These are phyloP conservation scores for Irpex sp. DNA, from an alignment of 1,284 basidiomycete genomes.

Conservation along the genomic window DNA sequence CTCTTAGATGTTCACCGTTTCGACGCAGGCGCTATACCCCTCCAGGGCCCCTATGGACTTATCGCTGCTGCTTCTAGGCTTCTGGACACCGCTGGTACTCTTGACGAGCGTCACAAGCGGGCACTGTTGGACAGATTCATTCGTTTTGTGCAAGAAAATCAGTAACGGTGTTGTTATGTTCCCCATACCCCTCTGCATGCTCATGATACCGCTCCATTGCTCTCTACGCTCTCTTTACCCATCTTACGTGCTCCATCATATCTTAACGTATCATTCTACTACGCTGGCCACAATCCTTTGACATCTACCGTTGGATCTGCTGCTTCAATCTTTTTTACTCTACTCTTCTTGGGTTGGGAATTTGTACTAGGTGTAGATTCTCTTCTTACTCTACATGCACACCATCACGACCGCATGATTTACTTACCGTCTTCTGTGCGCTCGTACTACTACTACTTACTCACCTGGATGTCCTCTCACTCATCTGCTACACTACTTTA, in stretches of 20 bases:
- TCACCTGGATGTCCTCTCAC: neutral
- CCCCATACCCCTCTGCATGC: neutral
- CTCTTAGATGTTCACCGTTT: constrained; percentile 43
- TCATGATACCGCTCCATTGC: constrained; percentile 5
- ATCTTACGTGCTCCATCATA: constrained; percentile 9
- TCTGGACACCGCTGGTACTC: constrained; percentile 39
- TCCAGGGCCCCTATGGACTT: constrained; percentile 66
- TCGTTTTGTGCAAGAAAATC: constrained; percentile 55
- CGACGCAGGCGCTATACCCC: constrained; percentile 66
- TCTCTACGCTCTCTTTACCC: constrained; percentile 3
- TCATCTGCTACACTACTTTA: neutral
- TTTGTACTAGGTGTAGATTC: constrained; percentile 5
- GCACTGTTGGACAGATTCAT: constrained; percentile 55
- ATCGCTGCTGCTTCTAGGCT: constrained; percentile 56
- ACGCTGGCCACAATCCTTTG: neutral
- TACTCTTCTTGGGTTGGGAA: neutral
- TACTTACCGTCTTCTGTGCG: neutral
- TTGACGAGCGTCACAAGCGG: constrained; percentile 42
- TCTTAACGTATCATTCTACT: constrained; percentile 5
- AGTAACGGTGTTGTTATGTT: constrained; percentile 25
- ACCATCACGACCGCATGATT: neutral
- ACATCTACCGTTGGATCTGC: constrained; percentile 3
- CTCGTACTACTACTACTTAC: neutral
- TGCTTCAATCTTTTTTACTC: constrained; percentile 1
- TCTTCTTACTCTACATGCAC: neutral